Evolutionary conservation across 495 filamentous ascomycete genomes (phyloP).

Genomic region (Lophium mytilinum): DNA sequence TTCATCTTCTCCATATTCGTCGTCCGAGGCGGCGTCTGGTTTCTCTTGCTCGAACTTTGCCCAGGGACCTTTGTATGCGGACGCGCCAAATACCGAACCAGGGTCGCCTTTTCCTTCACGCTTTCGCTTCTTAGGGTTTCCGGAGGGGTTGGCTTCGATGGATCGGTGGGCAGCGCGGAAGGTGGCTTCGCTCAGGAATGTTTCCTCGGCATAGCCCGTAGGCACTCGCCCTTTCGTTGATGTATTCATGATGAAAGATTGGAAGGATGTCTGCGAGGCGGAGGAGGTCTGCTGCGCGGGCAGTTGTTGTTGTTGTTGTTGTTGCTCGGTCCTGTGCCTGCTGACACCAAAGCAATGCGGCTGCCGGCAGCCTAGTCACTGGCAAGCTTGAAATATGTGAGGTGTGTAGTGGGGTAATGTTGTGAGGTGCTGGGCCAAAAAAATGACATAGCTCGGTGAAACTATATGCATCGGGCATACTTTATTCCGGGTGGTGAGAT

Average conservation of each 20-base stretch:
- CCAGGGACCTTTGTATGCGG: conserved; percentile 89
- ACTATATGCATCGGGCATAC: too few relatives aligned
- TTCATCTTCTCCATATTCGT: conserved; percentile 50
- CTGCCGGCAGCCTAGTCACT: too few relatives aligned
- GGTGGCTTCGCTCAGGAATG: conserved; percentile 78
- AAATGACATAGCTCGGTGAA: too few relatives aligned
- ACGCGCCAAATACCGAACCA: conserved; percentile 73
- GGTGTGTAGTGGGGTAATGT: too few relatives aligned
- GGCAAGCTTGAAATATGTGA: too few relatives aligned
- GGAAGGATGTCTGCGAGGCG: background rate
- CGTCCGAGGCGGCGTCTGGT: conserved; percentile 35
- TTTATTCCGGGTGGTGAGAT: too few relatives aligned
- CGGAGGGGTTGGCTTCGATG: conserved; percentile 50
- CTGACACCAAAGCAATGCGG: too few relatives aligned
- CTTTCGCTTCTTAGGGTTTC: conserved; percentile 67
- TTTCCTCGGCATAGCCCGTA: conserved; percentile 82
- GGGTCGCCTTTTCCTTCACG: conserved; percentile 78
- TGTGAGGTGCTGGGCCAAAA: too few relatives aligned
- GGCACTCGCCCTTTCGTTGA: conserved; percentile 85
- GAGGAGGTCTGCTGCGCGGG: background rate
- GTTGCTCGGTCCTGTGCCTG: too few relatives aligned
- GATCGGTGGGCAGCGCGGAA: conserved; percentile 53
- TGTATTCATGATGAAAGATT: conserved; percentile 50
- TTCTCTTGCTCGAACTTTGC: conserved; percentile 64
- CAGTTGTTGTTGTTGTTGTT: too few relatives aligned